Evolutionary conservation across 805 yeast genomes (phyloP).

Genomic region (Yarrowia sp.): DNA sequence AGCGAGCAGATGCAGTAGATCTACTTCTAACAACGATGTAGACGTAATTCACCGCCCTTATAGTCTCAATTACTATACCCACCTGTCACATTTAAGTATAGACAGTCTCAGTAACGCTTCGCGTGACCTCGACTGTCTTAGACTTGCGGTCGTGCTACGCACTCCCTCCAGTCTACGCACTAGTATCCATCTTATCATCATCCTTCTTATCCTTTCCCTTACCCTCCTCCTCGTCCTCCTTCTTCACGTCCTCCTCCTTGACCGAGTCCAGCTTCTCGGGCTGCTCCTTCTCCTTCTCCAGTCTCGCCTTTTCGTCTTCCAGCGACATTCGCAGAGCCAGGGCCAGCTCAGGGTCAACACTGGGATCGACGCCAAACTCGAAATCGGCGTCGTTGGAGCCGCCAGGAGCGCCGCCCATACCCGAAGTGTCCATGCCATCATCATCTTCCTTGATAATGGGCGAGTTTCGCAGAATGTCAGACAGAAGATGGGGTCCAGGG

Average conservation of each 20-base stretch:
- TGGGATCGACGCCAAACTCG: slow-evolving; percentile 81
- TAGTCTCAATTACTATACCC: no score
- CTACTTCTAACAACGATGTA: no score
- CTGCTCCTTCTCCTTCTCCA: slow-evolving; percentile 60
- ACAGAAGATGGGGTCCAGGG: slow-evolving; percentile 84
- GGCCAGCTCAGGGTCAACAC: slow-evolving; percentile 96
- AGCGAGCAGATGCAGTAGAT: no score
- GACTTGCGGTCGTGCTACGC: background rate
- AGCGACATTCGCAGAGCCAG: slow-evolving; percentile 91
- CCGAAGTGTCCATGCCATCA: slow-evolving; percentile 55
- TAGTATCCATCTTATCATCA: slow-evolving; percentile 42
- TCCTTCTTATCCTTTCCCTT: slow-evolving; percentile 46
- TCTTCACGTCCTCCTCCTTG: slow-evolving; percentile 72
- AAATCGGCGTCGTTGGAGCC: slow-evolving; percentile 54
- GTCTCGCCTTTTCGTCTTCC: slow-evolving; percentile 94
- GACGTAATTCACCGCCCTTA: no score
- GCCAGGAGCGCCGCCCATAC: slow-evolving; percentile 50
- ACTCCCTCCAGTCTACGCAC: slow-evolving; percentile 7
- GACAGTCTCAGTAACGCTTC: background rate
- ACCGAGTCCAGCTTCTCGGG: slow-evolving; percentile 87
- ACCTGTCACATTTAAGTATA: no score
- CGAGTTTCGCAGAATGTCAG: slow-evolving; percentile 80
- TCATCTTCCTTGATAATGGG: slow-evolving; percentile 73
- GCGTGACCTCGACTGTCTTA: background rate
- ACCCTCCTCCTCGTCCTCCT: slow-evolving; percentile 41